Evolutionary conservation across 805 yeast genomes (phyloP), one percentile per base, ranked within the genome.

Genomic region (Komagataella ulmi): DNA sequence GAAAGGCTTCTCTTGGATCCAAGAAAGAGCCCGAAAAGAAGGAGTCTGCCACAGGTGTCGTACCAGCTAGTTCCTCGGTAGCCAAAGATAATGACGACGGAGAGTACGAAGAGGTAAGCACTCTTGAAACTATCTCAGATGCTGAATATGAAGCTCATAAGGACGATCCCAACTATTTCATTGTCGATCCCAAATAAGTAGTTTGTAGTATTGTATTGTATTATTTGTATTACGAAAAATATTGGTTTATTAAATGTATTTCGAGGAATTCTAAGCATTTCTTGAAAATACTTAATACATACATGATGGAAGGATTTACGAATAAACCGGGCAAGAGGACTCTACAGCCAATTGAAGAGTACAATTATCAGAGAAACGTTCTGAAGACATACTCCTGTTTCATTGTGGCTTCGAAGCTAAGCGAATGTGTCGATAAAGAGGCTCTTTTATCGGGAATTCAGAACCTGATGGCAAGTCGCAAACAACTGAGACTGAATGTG

Each of bases 101-200:
- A 43, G 65, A 61, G n/a, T 63, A 56, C 49, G 65, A 58, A 19
- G 72, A 68, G 47, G 69, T 65, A 47, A 58, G 62, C 19, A 62
- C 69, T 6, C 74, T 76, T 56, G 79, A 76, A 60, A 77, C 79
- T 44, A 74, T 78, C 30, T 68, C 72, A 40, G 76, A 75, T 54
- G 61, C 53, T 18, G 82, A 77, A 55, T 78, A 58, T 58, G 72
- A 70, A 49, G 63, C 64, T 5, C 59, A 77, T 66, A 68, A 66
- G 57, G 64, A 63, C 54, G 72, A 78, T 61, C 79, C 81, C 17
- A 61, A 76, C 58, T 78, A 77, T 62, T 60, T 76, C 58, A 75
- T 72, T 57, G 54, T 61, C 51, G 52, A 61, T 24, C 54, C 56
- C 43, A 55, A 62, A 24, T 55, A 53, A 44, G 47, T n/a, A 45